Percentiles rank a stretch among this genome's conserved stretches.
Conservation (phyloP, 2,329 filamentous ascomycete species). For the Fusarium duplospermum region DNA sequence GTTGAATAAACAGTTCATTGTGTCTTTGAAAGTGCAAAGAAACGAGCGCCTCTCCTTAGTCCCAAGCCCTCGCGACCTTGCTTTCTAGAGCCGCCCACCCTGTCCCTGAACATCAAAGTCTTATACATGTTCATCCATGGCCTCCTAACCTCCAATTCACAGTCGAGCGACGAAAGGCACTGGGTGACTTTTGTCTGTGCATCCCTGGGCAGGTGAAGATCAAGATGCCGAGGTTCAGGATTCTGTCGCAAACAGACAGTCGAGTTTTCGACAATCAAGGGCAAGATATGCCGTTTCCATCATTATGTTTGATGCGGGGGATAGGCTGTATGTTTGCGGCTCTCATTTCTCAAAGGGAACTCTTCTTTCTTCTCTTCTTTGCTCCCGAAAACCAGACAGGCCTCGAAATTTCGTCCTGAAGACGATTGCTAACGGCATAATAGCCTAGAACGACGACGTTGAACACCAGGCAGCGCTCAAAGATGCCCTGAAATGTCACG, state of each 20-base stretch:
- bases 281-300: neutral
- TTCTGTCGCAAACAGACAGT: neutral
- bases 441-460: neutral
- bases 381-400: neutral
- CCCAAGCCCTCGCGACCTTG: neutral
- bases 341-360: neutral
- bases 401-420: neutral
- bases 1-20: neutral
- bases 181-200: neutral
- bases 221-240: neutral
- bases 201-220: neutral
- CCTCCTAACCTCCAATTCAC: neutral
- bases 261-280: neutral
- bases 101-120: neutral
- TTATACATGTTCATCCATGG: neutral
- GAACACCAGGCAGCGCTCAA: neutral
- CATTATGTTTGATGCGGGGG: neutral
- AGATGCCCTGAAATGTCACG: neutral
- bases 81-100: too few relatives aligned
- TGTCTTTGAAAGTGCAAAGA: neutral
- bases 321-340: neutral
- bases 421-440: neutral
- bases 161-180: neutral
- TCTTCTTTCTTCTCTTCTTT: neutral
- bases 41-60: neutral